Base-by-base conservation (phyloP, 2,329 filamentous ascomycete species). In the Botryotinia convoluta region DNA sequence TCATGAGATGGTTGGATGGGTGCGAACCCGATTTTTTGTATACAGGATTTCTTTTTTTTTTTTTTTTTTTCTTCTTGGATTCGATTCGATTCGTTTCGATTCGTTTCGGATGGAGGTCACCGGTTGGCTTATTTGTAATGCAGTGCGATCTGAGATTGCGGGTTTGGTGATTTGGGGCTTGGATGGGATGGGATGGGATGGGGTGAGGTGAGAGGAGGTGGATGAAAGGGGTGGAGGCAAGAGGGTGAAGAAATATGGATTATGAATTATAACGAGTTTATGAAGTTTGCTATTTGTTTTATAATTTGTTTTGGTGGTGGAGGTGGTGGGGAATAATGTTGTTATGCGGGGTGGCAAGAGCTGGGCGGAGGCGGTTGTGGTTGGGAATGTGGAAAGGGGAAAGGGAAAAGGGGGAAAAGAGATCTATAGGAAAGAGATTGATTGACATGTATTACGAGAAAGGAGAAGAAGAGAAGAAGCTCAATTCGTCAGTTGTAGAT, bases 201-300 rank as follows among this genome's bases (percentile, higher is more conserved):
- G 14, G 18, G 29, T 20, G 26, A 6, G 37, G 32, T 16, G 3
- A 22, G 35, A 62, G 3, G 5, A 29, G 26, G n/a, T 2, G 3
- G n/a, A 32, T 44, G 61, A 9, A 51, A 48, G 9, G 16, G 22
- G 26, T 9, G 37, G 26, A 44, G 20, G 16, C 2, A n/a, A n/a
- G 10, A 57, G 14, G 16, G 1, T 4, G 18, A 22, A 29, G 42
- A n/a, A 1, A 39, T 39, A 35, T 39, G 22, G 26, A 29, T 67
- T 51, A 68, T 57, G 65, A 68, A 57, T 68, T 68, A 57, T 57
- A 8, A 68, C 57, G 65, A 68, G 3, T 7, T 68, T 68, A 68
- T 68, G 65, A 68, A 42, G 51, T 29, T 29, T 57, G 22, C 5
- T 39, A 6, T 68, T 68, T 35, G 35, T 29, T 68, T 68, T 54